Evolutionary conservation across 2,329 filamentous ascomycete species (phyloP), one percentile per base, ranked within the genome.

Genomic region (Dryadomyces sulphureus): DNA sequence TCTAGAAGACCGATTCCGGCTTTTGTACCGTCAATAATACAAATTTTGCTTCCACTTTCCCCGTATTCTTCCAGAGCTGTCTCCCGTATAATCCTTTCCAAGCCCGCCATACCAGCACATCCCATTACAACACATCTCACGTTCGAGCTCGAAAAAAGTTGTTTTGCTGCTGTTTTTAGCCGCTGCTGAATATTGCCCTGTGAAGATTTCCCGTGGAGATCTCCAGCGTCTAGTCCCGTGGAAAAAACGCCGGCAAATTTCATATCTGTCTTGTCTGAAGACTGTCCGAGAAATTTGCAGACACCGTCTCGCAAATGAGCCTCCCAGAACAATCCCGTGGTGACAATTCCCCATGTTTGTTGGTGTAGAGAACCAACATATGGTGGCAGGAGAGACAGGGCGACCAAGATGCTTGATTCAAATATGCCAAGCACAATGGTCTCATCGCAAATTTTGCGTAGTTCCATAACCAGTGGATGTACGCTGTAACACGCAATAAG

Each of bases 401-500:
- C 74, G 0, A 77, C 68, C 2, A 79, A 65, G 14, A 94, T 69
- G 55, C 81, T 86, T 1, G 87, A 83, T 62, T 95, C 89, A 56
- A 95, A 92, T 47, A 96, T 94, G 6, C 90, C 89, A 0, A 77
- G 80, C 5, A 87, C 80, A 30, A 77, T 61, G 65, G 73, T 48
- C 9, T 52, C 48, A 20, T 50, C 50, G 12, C 57, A 46, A 20
- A 50, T 39, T 6, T 62, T 45, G 60, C 55, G 61, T 14, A 94
- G 64, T 42, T 70, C 61, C 0, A 68, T 60, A 0, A 94, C 84
- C 0, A 95, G 72, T 0, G 83, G 79, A 57, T 95, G 88, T 1
- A 83, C 77, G 49, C 84, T 92, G 65, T 86, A 96, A 65, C 90
- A 95, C 19, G 88, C 88, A 2, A 95, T 73, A 1, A 95, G 71